Base-by-base conservation (phyloP, 352 stramenopile genomes). In the Pythium sukuiense region DNA sequence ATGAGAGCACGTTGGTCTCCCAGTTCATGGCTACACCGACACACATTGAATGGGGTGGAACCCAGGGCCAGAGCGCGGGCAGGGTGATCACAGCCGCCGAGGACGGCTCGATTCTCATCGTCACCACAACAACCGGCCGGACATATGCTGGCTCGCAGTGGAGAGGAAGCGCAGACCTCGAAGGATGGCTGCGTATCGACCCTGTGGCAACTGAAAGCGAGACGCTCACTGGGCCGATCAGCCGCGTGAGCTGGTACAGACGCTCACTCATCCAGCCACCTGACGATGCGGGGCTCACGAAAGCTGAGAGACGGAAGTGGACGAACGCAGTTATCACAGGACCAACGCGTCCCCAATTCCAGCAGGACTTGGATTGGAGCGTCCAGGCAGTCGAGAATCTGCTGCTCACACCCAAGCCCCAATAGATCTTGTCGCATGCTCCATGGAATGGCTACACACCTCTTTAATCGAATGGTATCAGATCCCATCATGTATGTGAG, bases 301-400 rank as follows among this genome's bases (percentile, higher is more conserved):
- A 16, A 3, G 41, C 11, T 6, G 53, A 59, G 30, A 32, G 29
- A 4, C 9, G 30, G 1, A 35, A 29, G 6, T 59, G 53, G 53
- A 59, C 30, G 6, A 35, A 59, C 18, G 53, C 53, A 2, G 33
- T 59, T 2, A 46, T 59, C 12, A n/a, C 53, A 4, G 50, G 50
- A 14, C n/a, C 29, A 7, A 48, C 39, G 30, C 32, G 53, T 13
- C 6, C 18, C 24, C 30, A 16, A 16, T 29, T 59, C 33, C 27
- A 59, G 33, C 35, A 46, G 18, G 27, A 57, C 27, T 7, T 57
- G 27, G 50, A 57, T 29, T 57, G 50, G 50, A 57, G 27, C 50
- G 27, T 57, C 8, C 50, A 57, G 50, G 50, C 27, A 6, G 29
- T 57, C 27, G 50, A 57, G 9, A 57, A 57, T 20, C 11, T 49